phyloP scores from a whole-genome alignment of 2,329 filamentous ascomycete genomes.

The Plectosphaerella cucumerina region DNA sequence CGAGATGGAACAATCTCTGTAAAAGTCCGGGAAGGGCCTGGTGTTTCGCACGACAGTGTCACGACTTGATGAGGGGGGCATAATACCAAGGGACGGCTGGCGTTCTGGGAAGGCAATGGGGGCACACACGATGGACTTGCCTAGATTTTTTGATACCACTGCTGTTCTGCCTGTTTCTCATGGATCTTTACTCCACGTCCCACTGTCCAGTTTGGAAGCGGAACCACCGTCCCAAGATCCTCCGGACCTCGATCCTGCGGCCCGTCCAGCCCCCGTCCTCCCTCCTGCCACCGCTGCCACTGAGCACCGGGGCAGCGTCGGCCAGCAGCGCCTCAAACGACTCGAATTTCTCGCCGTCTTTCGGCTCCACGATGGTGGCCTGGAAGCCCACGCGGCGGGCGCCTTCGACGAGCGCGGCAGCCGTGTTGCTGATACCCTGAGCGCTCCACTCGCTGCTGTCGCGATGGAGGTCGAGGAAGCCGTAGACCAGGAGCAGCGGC shows the following conservation, averaged over 20 bases:
- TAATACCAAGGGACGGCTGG: slow-evolving; percentile 32
- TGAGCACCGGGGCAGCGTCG: slow-evolving; percentile 58
- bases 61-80: slow-evolving; percentile 9
- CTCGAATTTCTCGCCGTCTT: slow-evolving; percentile 19
- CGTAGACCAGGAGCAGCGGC: slow-evolving; percentile 58
- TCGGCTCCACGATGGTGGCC: slow-evolving; percentile 45
- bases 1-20: slow-evolving; percentile 81
- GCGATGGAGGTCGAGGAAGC: slow-evolving; percentile 61
- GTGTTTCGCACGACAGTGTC: slow-evolving; percentile 3
- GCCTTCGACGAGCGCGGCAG: slow-evolving; percentile 60
- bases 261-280: slow-evolving; percentile 54
- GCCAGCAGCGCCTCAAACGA: slow-evolving; percentile 35
- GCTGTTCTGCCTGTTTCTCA: neutral
- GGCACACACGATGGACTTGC: neutral
- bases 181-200: slow-evolving; percentile 15
- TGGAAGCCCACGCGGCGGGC: slow-evolving; percentile 41
- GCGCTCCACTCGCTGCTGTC: slow-evolving; percentile 71
- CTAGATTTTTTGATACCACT: neutral
- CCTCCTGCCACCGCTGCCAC: slow-evolving; percentile 42
- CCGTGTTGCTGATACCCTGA: slow-evolving; percentile 62
- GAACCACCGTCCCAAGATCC: slow-evolving; percentile 65
- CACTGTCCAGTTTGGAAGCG: slow-evolving; percentile 37
- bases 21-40: neutral
- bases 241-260: slow-evolving; percentile 51
- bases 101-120: slow-evolving; percentile 21